Base-by-base conservation (phyloP, 2,329 filamentous ascomycete genomes). In the Phaeosphaeria sp. region DNA sequence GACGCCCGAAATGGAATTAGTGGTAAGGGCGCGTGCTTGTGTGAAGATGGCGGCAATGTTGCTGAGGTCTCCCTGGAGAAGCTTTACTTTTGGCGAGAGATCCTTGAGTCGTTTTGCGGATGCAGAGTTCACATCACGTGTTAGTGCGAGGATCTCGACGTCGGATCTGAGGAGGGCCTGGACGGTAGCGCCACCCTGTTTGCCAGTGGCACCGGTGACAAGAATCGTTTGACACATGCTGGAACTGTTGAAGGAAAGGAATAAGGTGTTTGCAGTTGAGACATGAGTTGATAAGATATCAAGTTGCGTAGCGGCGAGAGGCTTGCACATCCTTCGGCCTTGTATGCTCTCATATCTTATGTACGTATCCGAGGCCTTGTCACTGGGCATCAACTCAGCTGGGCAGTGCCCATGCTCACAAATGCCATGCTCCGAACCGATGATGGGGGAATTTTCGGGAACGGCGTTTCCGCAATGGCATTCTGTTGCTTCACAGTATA, bases 111-210 rank as follows among this genome's bases (percentile, higher is more conserved):
- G 78, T 65, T 84, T 78, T 2, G 85, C 83, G 1, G 78, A 77
- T 1, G 73, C 55, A 0, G 83, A 84, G 18, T 74, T 67, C 0
- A 80, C 59, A 60, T 86, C 78, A 56, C 86, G 80, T 3, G 85
- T 87, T 27, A 87, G 76, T 9, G 85, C 86, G 11, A 86, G 77
- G 42, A 87, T 84, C 22, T 82, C 75, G 59, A 83, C 79, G 46
- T 70, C 62, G 47, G 71, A 64, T 52, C 63, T 59, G 7, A 68
- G 56, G 6, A 81, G 70, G 6, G 77, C 74, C 50, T 68, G 57
- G 54, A 80, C 67, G 44, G 77, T 64, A 18, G 77, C 71, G 27
- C 78, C 78, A 54, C 79, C 78, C 69, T 81, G 78, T 49, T 78
- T 76, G 48, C 78, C 78, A 7, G 78, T 80, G 4, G 77, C 78